A percentile compares a stretch with the other conserved stretches of the same genome.
These are phyloP conservation scores for Colletotrichum acutatum DNA, from an alignment of 2,329 filamentous ascomycete genomes.

Conservation along the genomic window DNA sequence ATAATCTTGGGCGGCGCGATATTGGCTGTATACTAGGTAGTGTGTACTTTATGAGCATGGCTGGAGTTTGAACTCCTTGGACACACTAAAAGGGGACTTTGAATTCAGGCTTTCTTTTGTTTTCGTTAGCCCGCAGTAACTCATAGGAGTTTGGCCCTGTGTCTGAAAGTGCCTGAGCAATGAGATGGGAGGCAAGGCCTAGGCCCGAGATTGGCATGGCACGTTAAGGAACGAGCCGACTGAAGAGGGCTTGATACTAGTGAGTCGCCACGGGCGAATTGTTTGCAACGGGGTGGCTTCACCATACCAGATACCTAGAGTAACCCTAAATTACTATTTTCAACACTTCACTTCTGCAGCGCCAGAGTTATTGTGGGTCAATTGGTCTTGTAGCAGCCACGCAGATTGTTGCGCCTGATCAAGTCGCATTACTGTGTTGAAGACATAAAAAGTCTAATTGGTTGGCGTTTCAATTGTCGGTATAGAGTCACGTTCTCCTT, in stretches of 20 bases:
- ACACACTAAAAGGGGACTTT: constrained; percentile 34
- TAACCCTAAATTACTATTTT: constrained; percentile 23
- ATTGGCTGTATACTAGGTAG: constrained; percentile 37
- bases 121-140: constrained; percentile 20
- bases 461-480: not conserved
- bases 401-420: not conserved
- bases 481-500: not conserved
- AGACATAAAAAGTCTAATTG: not conserved
- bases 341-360: not conserved
- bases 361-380: not conserved
- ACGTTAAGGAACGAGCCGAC: not conserved
- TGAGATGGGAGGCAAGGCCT: not conserved
- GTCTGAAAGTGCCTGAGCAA: constrained; percentile 7
- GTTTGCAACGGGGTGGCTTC: constrained; percentile 8
- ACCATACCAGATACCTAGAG: constrained; percentile 19
- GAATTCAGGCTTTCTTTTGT: constrained; percentile 36
- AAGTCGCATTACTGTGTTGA: not conserved
- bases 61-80: constrained; percentile 32
- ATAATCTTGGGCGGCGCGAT: constrained; percentile 35
- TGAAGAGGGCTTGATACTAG: not conserved
- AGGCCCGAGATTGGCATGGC: not conserved
- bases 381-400: not conserved
- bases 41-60: constrained; percentile 32
- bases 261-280: constrained; percentile 4
- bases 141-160: constrained; percentile 11